Base-by-base conservation (phyloP, 169 alveolate genomes). In the Plasmodium vivax region DNA sequence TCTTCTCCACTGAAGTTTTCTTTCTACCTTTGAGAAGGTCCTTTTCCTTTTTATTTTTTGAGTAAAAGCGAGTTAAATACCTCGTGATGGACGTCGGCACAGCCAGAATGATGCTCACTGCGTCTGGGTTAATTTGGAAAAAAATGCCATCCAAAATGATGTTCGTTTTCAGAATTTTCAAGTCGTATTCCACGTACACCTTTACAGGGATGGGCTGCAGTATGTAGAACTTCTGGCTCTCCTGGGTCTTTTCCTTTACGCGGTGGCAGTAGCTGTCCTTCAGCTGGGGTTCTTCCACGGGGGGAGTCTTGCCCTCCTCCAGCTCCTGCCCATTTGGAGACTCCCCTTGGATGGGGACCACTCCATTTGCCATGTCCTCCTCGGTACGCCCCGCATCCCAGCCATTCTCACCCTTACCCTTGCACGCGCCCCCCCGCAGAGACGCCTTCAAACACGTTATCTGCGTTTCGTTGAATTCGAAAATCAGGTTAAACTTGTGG, bases 381-480 rank as follows among this genome's bases (percentile, higher is more conserved):
- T 43, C 38, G 5, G 82, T 82, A 8, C 30, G 32, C 10, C 56
- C 68, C 30, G 36, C 36, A 19, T 51, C 72, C 27, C 8, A n/a
- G 58, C n/a, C 73, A 30, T 54, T 84, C 23, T 85, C 54, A 45
- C 23, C 62, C 54, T 77, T 87, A 14, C 38, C n/a, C n/a, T 3
- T 9, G 62, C 82, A 62, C 62, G 43, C 45, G 34, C 27, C 68
- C 56, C 75, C 41, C 23, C 16, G 62, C 51, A 73, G 16, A 6
- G n/a, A 41, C 23, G 75, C 83, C 47, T 85, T 93, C 36, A 82
- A 81, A 36, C 96, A 95, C 68, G 96, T 96, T 73, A 97, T 79
- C 83, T 97, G 98, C 72, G 98, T 97, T 82, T 97, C 98, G 91
- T 96, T 96, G 71, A 97, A 93, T 94, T 97, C 98, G 72, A 97